Base-by-base conservation (phyloP, 352 stramenopile genomes). In the Phytophthora podocarpi region DNA sequence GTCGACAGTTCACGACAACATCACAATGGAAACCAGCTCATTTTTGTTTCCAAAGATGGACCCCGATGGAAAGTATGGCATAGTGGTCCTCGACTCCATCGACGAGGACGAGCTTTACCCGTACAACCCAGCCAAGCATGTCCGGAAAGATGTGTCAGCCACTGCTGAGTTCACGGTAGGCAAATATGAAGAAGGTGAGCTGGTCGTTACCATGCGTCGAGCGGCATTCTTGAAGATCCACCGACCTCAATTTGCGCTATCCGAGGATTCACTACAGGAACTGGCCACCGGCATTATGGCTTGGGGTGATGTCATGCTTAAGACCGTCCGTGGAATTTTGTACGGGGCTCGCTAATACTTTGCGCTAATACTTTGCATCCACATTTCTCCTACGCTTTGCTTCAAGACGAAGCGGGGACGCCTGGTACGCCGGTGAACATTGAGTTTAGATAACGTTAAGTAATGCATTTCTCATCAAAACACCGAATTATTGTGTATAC, bases 31-130 rank as follows among this genome's bases (percentile, higher is more conserved):
- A 37, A 70, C 59, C 7, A 80, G 67, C 37, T 59, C 64, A 27
- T 42, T 76, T 2, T 30, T 67, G 11, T 78, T 76, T 39, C 32
- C 63, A 5, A 58, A 66, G 23, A 46, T 74, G 23, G 62, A 68
- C 9, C 30, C 53, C 10, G 51, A 64, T 36, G 62, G 28, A 13
- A 26, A 52, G 10, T 66, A 49, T 16, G 59, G 47, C 3, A 62
- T 73, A 4, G 39, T 70, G 13, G 40, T 43, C 16, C 16, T 57
- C 21, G 74, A 83, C 34, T 80, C 50, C 32, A 62, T 82, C 27
- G 69, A 86, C 35, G 53, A 64, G 2, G 76, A 86, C 40, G 65
- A 70, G 6, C 16, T 74, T 11, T 79, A 81, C 42, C 72, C 74
- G 32, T 82, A 87, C 36, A 62, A 52, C 2, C 42, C 69, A 4